Evolutionary conservation across 2,329 filamentous ascomycete species (phyloP), one percentile per base, ranked within the genome.

Genomic region (Sphaerulina populicola): DNA sequence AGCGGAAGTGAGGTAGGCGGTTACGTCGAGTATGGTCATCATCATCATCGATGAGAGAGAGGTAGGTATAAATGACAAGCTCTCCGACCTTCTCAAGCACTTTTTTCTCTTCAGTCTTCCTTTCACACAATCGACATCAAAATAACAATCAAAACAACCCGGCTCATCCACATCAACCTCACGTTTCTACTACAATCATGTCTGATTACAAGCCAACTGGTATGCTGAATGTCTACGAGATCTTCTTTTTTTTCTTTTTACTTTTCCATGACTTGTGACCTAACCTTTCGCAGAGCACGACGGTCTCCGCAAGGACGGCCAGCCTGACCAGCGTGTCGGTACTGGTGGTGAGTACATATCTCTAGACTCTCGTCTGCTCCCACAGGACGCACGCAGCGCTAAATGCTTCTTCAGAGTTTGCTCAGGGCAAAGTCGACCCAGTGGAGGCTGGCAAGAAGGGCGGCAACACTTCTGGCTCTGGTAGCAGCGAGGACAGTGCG

Each of bases 241-340:
- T 6, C 37, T n/a, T 14, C 6, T 8, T 40, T 11, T 47, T 7
- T 15, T 27, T 3, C 10, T 21, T 6, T 18, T 23, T 18, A n/a
- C 2, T 18, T 2, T 18, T 18, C 18, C 18, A 18, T 18, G 18
- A 18, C 18, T 18, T 3, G 18, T 18, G 18, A 18, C 18, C 49
- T 59, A 35, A 55, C 39, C 41, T 11, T n/a, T 29, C 10, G 18
- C 50, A 69, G 68, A 72, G 63, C 68, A 72, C 60, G 66, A 64
- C 57, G 70, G 70, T 52, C 66, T 72, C 52, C 69, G 68, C 57
- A 62, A 71, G 59, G 70, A 72, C 57, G 69, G 70, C 46, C 66
- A 68, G 45, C 68, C 68, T 47, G 70, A 72, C 56, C 62, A 68
- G 59, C 66, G 70, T 52, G 68, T 72, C 44, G 66, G 65, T 47